A percentile compares a stretch with the other conserved stretches of the same genome.
Conservation (phyloP, 257 asterid genomes). For the Solanum bukasovii region DNA sequence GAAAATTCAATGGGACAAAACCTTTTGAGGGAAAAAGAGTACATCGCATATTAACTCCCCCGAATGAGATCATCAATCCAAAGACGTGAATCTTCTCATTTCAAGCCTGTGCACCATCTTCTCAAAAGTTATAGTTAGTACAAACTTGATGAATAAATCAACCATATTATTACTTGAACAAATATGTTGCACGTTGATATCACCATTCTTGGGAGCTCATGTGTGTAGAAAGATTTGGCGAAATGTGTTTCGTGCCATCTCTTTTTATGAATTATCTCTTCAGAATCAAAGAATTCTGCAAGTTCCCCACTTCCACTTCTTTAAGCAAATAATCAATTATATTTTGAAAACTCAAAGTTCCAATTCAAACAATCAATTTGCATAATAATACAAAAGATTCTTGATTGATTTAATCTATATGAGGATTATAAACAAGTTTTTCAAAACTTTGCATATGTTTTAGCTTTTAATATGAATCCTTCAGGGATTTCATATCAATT, state of each 20-base stretch:
- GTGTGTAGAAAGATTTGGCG: not conserved
- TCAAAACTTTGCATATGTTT: no score
- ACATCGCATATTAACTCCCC: not conserved
- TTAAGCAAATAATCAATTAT: not conserved
- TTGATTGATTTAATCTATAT: not conserved
- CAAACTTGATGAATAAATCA: not conserved
- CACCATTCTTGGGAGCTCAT: not conserved
- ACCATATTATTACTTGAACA: not conserved
- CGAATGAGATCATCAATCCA: not conserved
- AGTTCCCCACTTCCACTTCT: not conserved
- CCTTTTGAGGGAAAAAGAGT: not conserved
- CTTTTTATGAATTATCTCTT: not conserved
- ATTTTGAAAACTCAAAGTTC: not conserved
- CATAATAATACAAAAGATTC: not conserved
- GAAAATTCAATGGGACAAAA: not conserved
- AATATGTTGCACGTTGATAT: not conserved
- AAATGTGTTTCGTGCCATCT: not conserved
- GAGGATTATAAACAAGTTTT: not conserved
- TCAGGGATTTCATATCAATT: no score
- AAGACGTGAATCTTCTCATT: not conserved
- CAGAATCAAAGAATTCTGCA: not conserved
- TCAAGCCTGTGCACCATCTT: not conserved
- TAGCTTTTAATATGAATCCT: no score
- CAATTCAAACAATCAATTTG: not conserved
- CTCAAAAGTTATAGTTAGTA: not conserved